These are phyloP conservation scores for Apiospora malaysiana DNA, from an alignment of 2,329 filamentous ascomycete species.

Conservation along the genomic window DNA sequence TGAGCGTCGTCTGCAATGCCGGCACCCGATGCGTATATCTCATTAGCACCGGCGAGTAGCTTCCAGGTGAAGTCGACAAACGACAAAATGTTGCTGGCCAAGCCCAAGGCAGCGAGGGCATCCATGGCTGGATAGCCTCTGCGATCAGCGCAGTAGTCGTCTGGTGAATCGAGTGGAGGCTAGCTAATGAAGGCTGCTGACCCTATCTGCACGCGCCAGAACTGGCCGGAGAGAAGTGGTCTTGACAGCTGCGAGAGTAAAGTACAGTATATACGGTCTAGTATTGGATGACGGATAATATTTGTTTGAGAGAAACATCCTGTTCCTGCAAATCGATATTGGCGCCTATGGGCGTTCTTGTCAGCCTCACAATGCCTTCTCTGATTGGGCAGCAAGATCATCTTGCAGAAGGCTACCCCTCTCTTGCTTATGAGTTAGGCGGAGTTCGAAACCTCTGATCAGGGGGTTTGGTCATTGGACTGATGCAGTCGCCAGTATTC, in stretches of 20 bases:
- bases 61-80: conserved; percentile 11
- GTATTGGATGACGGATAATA: too few species aligned
- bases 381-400: background rate
- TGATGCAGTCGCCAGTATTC: too few species aligned
- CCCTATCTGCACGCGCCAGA: background rate
- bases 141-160: background rate
- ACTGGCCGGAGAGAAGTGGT: too few species aligned
- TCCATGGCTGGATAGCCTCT: background rate
- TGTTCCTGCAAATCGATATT: too few species aligned
- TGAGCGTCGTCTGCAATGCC: background rate
- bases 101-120: background rate
- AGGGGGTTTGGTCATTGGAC: too few species aligned
- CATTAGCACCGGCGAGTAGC: background rate
- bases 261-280: too few species aligned
- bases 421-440: too few species aligned
- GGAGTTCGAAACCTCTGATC: too few species aligned
- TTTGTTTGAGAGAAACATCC: too few species aligned
- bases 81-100: background rate
- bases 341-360: too few species aligned
- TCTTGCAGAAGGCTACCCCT: background rate
- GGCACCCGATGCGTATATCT: background rate
- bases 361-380: background rate
- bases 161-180: background rate
- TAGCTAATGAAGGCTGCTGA: background rate
- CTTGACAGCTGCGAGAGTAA: too few species aligned